phyloP scores from a whole-genome alignment of 1,284 basidiomycete species.

The Wallemia ichthyophaga region DNA sequence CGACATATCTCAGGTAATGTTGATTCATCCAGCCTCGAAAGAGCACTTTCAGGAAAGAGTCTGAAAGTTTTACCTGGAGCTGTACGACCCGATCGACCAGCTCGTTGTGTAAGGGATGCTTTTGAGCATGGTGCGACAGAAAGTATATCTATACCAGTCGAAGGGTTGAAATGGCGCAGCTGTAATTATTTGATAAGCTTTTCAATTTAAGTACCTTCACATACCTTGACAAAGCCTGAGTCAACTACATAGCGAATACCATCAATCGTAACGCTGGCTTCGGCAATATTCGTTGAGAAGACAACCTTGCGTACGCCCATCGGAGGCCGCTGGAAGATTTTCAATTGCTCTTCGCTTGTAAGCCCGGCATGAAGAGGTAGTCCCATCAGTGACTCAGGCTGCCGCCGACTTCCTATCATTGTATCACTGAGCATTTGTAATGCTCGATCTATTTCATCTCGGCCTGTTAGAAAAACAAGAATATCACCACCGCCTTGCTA shows the following conservation, averaged over 20 bases:
- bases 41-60: conserved; percentile 54
- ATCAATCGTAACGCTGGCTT: conserved; percentile 90
- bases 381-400: conserved; percentile 14
- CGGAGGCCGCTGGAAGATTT: conserved; percentile 42
- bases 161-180: conserved; percentile 5
- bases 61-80: conserved; percentile 57
- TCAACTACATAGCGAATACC: conserved; percentile 88
- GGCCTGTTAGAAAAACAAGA: conserved; percentile 76
- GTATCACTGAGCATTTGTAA: conserved; percentile 31
- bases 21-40: conserved; percentile 30
- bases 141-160: conserved; percentile 5
- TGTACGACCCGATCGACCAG: conserved; percentile 14
- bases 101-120: neutral
- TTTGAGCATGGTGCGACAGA: conserved; percentile 2
- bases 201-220: conserved; percentile 14
- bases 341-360: conserved; percentile 40
- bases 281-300: conserved; percentile 84
- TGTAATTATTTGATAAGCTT: neutral
- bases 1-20: conserved; percentile 64
- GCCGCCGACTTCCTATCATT: conserved; percentile 24
- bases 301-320: conserved; percentile 56
- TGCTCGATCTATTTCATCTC: conserved; percentile 83
- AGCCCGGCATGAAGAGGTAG: conserved; percentile 63
- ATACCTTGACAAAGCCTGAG: conserved; percentile 82
- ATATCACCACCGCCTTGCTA: conserved; percentile 41